Conservation (phyloP, 345 rosid species). For the Aquilaria sinensis region DNA sequence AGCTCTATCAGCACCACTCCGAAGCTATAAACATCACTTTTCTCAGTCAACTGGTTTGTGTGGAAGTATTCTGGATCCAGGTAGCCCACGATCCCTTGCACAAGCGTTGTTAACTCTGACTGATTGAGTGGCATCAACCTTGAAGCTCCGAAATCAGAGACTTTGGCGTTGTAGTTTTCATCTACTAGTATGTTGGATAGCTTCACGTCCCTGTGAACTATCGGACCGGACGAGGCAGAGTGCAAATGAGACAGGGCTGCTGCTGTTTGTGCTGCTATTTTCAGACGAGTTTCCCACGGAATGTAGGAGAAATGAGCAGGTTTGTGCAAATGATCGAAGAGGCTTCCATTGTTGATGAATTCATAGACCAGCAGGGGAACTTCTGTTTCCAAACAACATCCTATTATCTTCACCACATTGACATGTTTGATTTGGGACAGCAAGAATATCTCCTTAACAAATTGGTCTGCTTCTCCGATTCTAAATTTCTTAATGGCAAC, state of each 20-base stretch:
- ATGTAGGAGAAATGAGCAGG: neutral
- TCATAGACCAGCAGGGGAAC: constrained; percentile 11
- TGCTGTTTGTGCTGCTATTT: constrained; percentile 6
- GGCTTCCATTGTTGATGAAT: constrained; percentile 3
- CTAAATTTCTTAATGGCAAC: constrained; percentile 29
- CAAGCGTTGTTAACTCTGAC: constrained; percentile 21
- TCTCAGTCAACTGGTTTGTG: constrained; percentile 23
- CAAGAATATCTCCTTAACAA: constrained; percentile 14
- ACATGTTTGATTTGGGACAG: constrained; percentile 10
- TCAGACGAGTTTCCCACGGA: neutral
- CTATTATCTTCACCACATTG: constrained; percentile 8
- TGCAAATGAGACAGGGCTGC: constrained; percentile 5
- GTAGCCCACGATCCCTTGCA: constrained; percentile 40
- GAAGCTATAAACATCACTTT: constrained; percentile 48
- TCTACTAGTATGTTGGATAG: constrained; percentile 9
- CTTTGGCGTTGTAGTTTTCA: constrained; percentile 8
- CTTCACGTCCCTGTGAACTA: constrained; percentile 8
- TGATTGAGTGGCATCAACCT: constrained; percentile 20
- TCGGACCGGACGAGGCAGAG: constrained; percentile 4
- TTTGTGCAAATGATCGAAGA: constrained; percentile 6
- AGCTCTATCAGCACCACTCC: constrained; percentile 41
- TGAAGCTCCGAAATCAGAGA: constrained; percentile 21
- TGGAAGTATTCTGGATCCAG: constrained; percentile 42
- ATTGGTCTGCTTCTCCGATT: constrained; percentile 24
- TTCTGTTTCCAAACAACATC: constrained; percentile 7